Conservation (phyloP, 106 monocot genomes). For the Vanilla planifolia region DNA sequence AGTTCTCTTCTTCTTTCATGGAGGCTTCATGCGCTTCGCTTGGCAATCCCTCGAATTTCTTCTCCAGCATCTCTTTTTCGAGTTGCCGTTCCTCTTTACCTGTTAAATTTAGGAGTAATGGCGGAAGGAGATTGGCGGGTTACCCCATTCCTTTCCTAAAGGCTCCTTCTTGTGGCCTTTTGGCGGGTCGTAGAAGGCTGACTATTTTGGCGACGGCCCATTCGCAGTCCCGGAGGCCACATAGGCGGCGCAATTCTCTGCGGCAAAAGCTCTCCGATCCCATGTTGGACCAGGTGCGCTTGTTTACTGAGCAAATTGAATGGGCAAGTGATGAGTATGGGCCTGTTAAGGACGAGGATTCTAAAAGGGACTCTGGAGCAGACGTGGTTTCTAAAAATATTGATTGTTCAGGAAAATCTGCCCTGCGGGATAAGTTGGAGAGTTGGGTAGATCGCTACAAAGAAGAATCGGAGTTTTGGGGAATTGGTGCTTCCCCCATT, state of each 20-base stretch:
- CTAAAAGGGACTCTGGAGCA: conserved; percentile 2
- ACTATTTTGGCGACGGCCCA: conserved; percentile 1
- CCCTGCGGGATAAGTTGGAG: conserved; percentile 47
- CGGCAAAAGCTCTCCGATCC: conserved; percentile 41
- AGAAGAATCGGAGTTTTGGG: conserved; percentile 61
- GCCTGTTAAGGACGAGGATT: conserved; percentile 6
- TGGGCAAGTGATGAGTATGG: not conserved
- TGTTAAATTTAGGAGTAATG: not conserved
- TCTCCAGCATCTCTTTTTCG: conserved; percentile 14
- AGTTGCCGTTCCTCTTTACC: not conserved
- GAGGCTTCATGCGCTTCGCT: not conserved
- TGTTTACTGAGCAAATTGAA: not conserved
- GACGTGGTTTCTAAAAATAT: not conserved
- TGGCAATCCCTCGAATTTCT: conserved; percentile 13
- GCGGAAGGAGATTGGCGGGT: not conserved
- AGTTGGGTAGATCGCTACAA: conserved; percentile 48
- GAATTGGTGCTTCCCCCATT: conserved; percentile 42
- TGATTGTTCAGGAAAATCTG: conserved; percentile 15
- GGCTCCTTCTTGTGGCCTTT: conserved; percentile 9
- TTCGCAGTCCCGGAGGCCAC: conserved; percentile 11
- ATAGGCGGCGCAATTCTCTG: conserved; percentile 39
- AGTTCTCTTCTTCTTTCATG: conserved; percentile 7
- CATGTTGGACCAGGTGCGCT: conserved; percentile 24
- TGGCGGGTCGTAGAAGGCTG: not conserved
- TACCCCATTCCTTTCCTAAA: conserved; percentile 15